phyloP scores from a whole-genome alignment of 352 stramenopile genomes.

The Pythium aphanidermatum region DNA sequence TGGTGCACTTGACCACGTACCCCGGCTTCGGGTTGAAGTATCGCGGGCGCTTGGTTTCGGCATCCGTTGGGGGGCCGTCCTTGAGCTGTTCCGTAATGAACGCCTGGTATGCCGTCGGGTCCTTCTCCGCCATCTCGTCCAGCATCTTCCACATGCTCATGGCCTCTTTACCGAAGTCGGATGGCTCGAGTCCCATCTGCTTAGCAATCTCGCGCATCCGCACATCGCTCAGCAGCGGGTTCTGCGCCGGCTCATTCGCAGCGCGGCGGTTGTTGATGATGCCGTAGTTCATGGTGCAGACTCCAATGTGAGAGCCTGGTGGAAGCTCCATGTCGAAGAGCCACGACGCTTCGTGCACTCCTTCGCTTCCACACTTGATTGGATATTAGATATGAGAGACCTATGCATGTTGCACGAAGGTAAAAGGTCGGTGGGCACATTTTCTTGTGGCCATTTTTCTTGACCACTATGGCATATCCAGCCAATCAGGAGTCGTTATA shows the following conservation, averaged over 20 bases:
- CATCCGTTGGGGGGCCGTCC: slow-evolving; percentile 33
- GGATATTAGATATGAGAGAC: not conserved
- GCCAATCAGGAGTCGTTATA: no score
- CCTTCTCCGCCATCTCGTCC: slow-evolving; percentile 59
- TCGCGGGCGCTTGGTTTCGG: slow-evolving; percentile 3
- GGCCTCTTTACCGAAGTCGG: slow-evolving; percentile 61
- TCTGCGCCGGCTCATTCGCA: slow-evolving; percentile 19
- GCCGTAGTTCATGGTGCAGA: slow-evolving; percentile 66
- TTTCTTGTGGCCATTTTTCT: slow-evolving; percentile 20
- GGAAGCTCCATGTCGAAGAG: slow-evolving; percentile 1
- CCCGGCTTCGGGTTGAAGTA: slow-evolving; percentile 65
- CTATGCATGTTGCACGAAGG: slow-evolving; percentile 15
- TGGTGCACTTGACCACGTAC: slow-evolving; percentile 74
- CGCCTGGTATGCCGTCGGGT: slow-evolving; percentile 62
- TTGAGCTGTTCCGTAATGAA: slow-evolving; percentile 83
- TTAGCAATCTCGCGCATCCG: slow-evolving; percentile 75
- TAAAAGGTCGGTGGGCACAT: not conserved
- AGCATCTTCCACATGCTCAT: slow-evolving; percentile 69
- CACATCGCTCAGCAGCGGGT: slow-evolving; percentile 41
- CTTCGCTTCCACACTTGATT: not conserved
- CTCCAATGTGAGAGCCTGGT: not conserved
- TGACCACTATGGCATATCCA: no score
- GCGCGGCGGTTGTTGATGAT: slow-evolving; percentile 78
- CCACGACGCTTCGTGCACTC: slow-evolving; percentile 16
- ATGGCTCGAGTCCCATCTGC: slow-evolving; percentile 71